These are phyloP conservation scores for Westerdykella aurantiaca DNA, from an alignment of 2,329 filamentous ascomycete genomes.

Conservation along the genomic window DNA sequence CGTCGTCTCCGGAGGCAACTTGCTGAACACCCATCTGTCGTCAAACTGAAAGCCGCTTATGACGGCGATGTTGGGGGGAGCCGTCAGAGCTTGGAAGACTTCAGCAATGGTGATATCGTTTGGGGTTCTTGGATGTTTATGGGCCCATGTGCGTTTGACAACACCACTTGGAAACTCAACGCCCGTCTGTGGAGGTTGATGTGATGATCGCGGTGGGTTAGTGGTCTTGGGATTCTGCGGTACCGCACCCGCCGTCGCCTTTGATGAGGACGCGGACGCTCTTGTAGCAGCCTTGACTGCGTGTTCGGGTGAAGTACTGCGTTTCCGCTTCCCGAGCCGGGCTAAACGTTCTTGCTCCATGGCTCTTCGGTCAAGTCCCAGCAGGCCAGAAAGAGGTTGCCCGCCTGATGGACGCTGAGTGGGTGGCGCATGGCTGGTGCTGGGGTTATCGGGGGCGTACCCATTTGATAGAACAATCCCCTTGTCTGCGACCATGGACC, in stretches of 20 bases:
- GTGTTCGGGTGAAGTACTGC: slow-evolving; percentile 43
- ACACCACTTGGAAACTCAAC: slow-evolving; percentile 53
- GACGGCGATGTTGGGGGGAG: slow-evolving; percentile 62
- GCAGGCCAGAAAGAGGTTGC: slow-evolving; percentile 29
- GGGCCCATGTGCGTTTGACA: slow-evolving; percentile 77
- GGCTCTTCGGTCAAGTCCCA: slow-evolving; percentile 65
- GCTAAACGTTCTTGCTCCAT: slow-evolving; percentile 83
- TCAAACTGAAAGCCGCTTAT: slow-evolving; percentile 87
- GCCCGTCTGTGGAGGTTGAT: neutral
- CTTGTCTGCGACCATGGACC: neutral
- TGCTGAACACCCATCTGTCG: slow-evolving; percentile 64
- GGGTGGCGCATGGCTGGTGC: neutral
- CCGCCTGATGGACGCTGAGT: neutral
- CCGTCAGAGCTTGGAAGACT: slow-evolving; percentile 64
- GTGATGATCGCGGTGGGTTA: slow-evolving; percentile 11
- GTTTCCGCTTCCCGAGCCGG: slow-evolving; percentile 57
- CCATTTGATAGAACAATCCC: neutral
- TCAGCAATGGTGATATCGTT: slow-evolving; percentile 87
- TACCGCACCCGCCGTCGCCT: neutral
- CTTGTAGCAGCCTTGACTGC: slow-evolving; percentile 22
- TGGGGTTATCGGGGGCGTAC: neutral
- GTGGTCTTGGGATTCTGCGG: slow-evolving; percentile 1
- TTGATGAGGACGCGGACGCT: neutral
- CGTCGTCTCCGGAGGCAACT: slow-evolving; percentile 56
- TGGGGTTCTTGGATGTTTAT: slow-evolving; percentile 51